Percentiles rank a stretch among this genome's conserved stretches.
Evolutionary conservation across 2,329 filamentous ascomycete genomes (phyloP).

Genomic region (Fusarium lyarnte): DNA sequence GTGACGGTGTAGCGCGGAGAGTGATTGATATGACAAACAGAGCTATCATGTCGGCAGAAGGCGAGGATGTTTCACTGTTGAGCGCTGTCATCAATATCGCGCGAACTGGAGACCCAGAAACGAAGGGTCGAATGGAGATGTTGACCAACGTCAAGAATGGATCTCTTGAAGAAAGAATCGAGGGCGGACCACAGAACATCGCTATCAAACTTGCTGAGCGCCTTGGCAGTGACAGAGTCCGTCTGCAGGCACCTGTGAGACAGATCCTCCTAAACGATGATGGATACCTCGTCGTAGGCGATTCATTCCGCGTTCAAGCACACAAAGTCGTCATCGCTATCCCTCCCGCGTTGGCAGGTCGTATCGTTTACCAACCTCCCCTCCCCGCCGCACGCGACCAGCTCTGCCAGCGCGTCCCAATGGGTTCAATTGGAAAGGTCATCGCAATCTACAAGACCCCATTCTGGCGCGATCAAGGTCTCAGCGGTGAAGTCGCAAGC

Average conservation of each 20-base stretch:
- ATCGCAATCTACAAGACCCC: not conserved
- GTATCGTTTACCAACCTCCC: not conserved
- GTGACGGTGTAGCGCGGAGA: not conserved
- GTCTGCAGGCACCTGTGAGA: not conserved
- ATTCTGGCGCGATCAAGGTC: not conserved
- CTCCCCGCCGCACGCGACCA: accelerated
- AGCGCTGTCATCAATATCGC: not conserved
- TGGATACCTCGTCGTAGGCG: accelerated
- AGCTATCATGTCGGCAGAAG: not conserved
- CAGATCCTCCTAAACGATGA: not conserved
- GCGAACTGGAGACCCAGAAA: no score
- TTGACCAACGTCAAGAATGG: not conserved
- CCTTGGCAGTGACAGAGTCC: not conserved
- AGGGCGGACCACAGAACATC: not conserved
- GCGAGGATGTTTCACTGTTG: not conserved
- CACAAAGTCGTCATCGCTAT: not conserved
- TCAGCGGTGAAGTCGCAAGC: not conserved
- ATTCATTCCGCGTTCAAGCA: not conserved
- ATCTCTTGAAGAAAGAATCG: not conserved
- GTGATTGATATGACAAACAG: not conserved
- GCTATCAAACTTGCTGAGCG: not conserved
- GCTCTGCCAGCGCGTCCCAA: not conserved
- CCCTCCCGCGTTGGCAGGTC: accelerated
- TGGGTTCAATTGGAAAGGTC: not conserved
- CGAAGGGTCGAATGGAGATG: not conserved